Base-by-base conservation (phyloP, 495 filamentous ascomycete genomes). In the Podospora pseudoanserina region DNA sequence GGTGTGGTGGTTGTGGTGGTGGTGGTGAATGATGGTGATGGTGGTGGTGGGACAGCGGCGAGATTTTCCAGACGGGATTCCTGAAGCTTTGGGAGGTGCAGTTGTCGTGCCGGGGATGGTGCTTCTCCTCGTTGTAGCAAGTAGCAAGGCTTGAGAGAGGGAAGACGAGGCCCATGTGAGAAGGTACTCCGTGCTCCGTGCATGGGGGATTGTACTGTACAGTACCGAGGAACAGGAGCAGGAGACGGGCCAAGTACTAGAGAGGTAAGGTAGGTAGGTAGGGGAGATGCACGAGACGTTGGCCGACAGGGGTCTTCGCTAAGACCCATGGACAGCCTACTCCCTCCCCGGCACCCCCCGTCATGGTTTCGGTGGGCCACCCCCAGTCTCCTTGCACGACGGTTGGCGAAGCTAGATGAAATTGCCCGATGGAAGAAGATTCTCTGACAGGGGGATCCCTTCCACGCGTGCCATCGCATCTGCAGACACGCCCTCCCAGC, bases 351-450 rank as follows among this genome's bases (percentile, higher is more conserved):
- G 55, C 55, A 58, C 55, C 55, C 55, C 55, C 23, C 55, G 55
- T 58, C 55, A 11, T 58, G 23, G 55, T 18, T n/a, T 64, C 62
- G 39, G 62, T 64, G 39, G 39, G 34, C 20, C 20, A 11, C 55
- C 55, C 55, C 55, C 55, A 58, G 55, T 58, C 55, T 58, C 55
- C 5, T 58, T 26, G 55, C 55, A 58, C 55, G 55, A 58, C 55
- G 55, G 55, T 19, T 61, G 16, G 59, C 27, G 28, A 73, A 74
- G 73, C 76, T 72, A 75, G 77, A 78, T 77, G 73, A 79, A 79
- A 79, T 79, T 79, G 77, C 76, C 77, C 77, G 77, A 79, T 77
- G 72, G 73, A 69, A 72, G 67, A 70, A 73, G 68, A 73, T 73
- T 71, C 59, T 73, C 27, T 68, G 66, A 73, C 73, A 73, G 68